Evolutionary conservation across 371 early-diverging fungal species (phyloP).

Genomic region (Lichtheimia hyalospora): DNA sequence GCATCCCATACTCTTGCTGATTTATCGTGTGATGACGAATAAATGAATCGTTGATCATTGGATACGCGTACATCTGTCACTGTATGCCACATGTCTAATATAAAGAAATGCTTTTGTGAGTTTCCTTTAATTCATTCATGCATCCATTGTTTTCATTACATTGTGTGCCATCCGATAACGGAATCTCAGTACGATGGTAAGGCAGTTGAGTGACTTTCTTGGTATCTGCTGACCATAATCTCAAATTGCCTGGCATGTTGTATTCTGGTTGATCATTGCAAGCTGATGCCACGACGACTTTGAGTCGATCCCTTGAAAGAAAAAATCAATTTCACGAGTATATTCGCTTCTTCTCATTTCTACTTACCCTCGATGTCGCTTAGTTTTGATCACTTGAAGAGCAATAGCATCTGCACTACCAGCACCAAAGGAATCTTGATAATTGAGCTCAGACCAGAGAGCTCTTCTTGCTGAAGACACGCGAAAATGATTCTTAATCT

Average conservation of each 20-base stretch:
- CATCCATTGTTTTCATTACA: too few relatives aligned
- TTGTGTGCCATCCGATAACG: too few relatives aligned
- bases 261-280: conserved; percentile 42
- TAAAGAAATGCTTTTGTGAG: too few relatives aligned
- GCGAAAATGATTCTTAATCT: not conserved
- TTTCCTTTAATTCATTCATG: too few relatives aligned
- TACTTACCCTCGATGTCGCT: conserved; percentile 3
- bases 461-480: not conserved
- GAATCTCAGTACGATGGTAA: conserved; percentile 20
- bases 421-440: conserved; percentile 21
- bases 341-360: not conserved
- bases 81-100: conserved; percentile 30
- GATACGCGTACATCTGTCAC: conserved; percentile 41
- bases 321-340: too few relatives aligned
- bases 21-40: conserved; percentile 35
- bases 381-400: conserved; percentile 20
- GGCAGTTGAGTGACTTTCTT: conserved; percentile 9
- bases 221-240: conserved; percentile 27
- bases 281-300: conserved; percentile 26
- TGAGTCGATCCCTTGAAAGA: not conserved
- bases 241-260: conserved; percentile 41
- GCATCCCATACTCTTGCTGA: conserved; percentile 33
- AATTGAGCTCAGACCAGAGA: conserved; percentile 20
- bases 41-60: conserved; percentile 24
- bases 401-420: conserved; percentile 45